phyloP scores from a whole-genome alignment of 495 filamentous ascomycete species.

The Penicillium ochrochloron region DNA sequence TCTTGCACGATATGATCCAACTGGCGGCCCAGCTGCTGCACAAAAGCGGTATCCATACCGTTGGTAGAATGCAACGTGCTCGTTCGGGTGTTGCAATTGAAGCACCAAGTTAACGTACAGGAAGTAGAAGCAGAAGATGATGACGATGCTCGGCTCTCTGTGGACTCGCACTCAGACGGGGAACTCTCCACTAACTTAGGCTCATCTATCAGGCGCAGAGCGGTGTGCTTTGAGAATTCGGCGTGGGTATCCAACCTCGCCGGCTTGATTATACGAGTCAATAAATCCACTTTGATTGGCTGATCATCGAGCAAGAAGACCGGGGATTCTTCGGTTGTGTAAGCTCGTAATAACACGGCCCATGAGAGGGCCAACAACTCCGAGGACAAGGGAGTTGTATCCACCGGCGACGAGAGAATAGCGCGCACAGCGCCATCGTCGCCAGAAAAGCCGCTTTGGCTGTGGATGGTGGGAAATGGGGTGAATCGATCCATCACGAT shows the following conservation, averaged over 20 bases:
- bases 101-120: conserved; percentile 24
- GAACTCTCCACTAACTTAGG: neutral
- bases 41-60: conserved; percentile 28
- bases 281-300: conserved; percentile 41
- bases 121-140: conserved; percentile 6
- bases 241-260: conserved; percentile 22
- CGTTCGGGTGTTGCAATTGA: conserved; percentile 27
- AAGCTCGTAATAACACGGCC: conserved; percentile 45
- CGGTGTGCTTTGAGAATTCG: conserved; percentile 25
- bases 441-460: conserved; percentile 8
- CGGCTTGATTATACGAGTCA: conserved; percentile 27
- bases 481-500: conserved; percentile 32
- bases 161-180: neutral
- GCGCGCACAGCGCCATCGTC: conserved; percentile 24
- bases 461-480: conserved; percentile 24
- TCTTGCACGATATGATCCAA: conserved; percentile 29
- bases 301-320: conserved; percentile 40
- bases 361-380: conserved; percentile 43
- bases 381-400: conserved; percentile 22
- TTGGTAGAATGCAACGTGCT: conserved; percentile 31
- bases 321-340: conserved; percentile 38
- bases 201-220: conserved; percentile 25
- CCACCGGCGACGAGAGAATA: conserved; percentile 29
- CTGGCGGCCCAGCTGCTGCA: conserved; percentile 35
- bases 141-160: neutral